Base-by-base conservation (phyloP, 169 alveolate species). In the Toxoplasma gondii region DNA sequence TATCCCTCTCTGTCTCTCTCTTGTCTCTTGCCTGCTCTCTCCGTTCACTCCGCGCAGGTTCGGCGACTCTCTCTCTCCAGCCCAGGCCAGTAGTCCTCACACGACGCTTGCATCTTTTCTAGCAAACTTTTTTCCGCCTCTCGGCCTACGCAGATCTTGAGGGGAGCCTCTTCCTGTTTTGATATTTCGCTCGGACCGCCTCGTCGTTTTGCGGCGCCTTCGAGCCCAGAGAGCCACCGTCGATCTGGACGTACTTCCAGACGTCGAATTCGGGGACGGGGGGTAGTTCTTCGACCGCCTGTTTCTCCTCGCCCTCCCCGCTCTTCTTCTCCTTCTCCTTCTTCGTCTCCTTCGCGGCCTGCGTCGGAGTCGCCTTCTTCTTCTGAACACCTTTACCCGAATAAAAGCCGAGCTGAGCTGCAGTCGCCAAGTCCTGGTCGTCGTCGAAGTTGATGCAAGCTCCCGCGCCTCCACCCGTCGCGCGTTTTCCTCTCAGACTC, bases 351-450 rank as follows among this genome's bases (percentile, higher is more conserved):
- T 43, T 43, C 31, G 38, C n/a, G 12, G 58, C 41, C 41, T 36
- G 90, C 53, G 54, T 10, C 44, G 22, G 84, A 16, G 16, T 17
- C 44, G 39, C 27, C 90, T 82, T 82, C 90, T 82, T 82, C 36
- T 36, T 82, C 41, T 24, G 16, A 10, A 41, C 90, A 5, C 67
- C 90, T 24, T 27, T 36, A 39, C 34, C 36, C 54, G 19, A 9
- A 31, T 82, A 82, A 12, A 82, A 31, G 36, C 90, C 90, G 38
- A 82, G 90, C 64, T 82, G 90, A 29, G 90, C 90, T 1, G 39
- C 90, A 9, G 90, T 82, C 34, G 90, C 34, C 16, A 82, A 22
- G 27, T 82, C 90, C 39, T 82, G 90, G 90, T 82, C 90, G 90
- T 43, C 67, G 69, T 82, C 90, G 29, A 82, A 82, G 41, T 82